Conservation (phyloP, 2,329 filamentous ascomycete genomes). For the Aspergillus brasiliensis region DNA sequence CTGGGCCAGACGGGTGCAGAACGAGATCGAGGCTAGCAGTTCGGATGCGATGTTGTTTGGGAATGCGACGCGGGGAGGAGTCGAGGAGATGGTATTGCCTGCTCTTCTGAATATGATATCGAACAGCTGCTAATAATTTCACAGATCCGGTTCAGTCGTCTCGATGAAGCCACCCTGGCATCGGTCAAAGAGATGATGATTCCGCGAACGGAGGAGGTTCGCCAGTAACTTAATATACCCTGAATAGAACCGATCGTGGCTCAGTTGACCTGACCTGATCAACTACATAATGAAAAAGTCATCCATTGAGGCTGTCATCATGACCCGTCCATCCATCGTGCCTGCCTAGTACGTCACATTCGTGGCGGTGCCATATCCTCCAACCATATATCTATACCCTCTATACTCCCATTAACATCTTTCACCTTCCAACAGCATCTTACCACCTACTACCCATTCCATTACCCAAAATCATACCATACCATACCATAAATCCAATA, state of each 20-base stretch:
- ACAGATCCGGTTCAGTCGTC: constrained; percentile 44
- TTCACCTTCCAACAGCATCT: neutral
- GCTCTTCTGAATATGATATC: neutral
- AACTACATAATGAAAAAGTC: neutral
- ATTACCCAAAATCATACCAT: neutral
- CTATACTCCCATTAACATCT: neutral
- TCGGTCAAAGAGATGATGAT: constrained; percentile 42
- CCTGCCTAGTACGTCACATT: neutral
- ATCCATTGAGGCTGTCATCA: neutral
- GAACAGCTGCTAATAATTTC: constrained; percentile 12
- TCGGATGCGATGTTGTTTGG: constrained; percentile 81
- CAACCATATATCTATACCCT: neutral
- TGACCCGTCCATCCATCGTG: neutral
- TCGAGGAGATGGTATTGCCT: constrained; percentile 69
- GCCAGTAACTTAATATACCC: constrained; percentile 20
- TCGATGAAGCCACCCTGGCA: constrained; percentile 36
- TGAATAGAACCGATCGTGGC: neutral
- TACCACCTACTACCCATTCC: no score
- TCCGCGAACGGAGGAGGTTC: constrained; percentile 27
- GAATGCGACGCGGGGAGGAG: constrained; percentile 52
- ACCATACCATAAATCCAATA: constrained; percentile 1
- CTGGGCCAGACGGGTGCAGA: constrained; percentile 86
- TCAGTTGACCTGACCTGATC: constrained; percentile 1
- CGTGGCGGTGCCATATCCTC: neutral
- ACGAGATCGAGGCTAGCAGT: constrained; percentile 73